Conservation (phyloP, 805 yeast genomes). For the Teunomyces kruisii region DNA sequence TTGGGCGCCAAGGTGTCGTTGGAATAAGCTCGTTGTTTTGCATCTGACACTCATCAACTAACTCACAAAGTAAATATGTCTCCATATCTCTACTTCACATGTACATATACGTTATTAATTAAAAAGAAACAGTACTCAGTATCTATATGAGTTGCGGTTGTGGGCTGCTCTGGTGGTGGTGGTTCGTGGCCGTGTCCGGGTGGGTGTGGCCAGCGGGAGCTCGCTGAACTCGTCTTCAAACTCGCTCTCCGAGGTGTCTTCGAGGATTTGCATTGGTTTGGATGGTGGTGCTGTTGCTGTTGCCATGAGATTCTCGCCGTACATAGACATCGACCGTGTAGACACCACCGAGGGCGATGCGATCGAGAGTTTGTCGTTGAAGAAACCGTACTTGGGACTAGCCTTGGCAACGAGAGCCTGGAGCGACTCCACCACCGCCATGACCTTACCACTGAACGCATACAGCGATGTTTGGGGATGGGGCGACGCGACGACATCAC, state of each 20-base stretch:
- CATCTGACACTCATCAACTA: not conserved
- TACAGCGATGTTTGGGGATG: not conserved
- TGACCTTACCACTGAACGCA: constrained; percentile 8
- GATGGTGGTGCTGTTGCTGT: not conserved
- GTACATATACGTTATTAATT: not conserved
- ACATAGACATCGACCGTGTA: constrained; percentile 7
- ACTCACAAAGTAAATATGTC: not conserved
- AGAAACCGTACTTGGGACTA: constrained; percentile 7
- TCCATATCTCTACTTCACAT: not conserved
- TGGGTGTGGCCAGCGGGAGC: not conserved
- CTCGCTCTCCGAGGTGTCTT: constrained; percentile 11
- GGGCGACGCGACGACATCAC: not conserved
- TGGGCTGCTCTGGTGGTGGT: no score
- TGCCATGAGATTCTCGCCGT: constrained; percentile 6
- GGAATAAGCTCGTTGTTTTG: constrained; percentile 54
- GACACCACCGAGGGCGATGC: constrained; percentile 14
- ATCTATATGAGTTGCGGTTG: not conserved
- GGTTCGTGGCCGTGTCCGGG: not conserved
- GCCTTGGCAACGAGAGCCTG: not conserved
- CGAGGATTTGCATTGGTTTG: not conserved
- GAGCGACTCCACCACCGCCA: not conserved
- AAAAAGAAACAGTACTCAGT: not conserved
- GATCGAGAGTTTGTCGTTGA: constrained; percentile 10
- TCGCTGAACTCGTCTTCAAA: constrained; percentile 15
- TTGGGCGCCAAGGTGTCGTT: constrained; percentile 90